Base-by-base conservation (phyloP, 805 yeast genomes). In the Ogataea neopini region DNA sequence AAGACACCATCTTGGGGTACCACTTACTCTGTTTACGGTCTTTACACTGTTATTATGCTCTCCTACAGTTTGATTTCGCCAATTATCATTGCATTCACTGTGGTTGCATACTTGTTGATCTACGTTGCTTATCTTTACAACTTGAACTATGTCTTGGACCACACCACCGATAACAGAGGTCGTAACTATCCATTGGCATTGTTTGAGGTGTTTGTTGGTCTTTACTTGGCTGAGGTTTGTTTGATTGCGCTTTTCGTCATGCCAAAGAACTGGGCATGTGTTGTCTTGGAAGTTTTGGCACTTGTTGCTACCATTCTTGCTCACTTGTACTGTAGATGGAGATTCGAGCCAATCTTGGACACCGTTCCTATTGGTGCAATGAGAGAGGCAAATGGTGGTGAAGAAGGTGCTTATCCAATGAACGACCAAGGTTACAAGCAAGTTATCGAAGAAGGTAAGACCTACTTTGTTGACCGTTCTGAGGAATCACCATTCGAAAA, bases 31-130 rank as follows among this genome's bases (percentile, higher is more conserved):
- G 72, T 76, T 9, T 84, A 83, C 65, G 86, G 90, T 55, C 74
- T 89, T 51, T 72, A 90, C 70, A 80, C 83, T 8, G 83, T 87
- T 29, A 84, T 94, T 57, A 76, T 81, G 57, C 62, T 91, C 44
- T 76, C 83, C 48, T 92, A 92, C 68, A 73, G 96, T 1, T 77
- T 90, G 40, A 88, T 92, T 61, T 73, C 91, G 4, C 94, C 95
- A 48, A 72, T 86, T 48, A 73, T 87, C 39, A 67, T 86, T 59
- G 81, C 83, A 3, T 87, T 87, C 61, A 74, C 86, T n/a, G 70
- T 79, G 2, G 60, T 83, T 57, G 79, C 87, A 0, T 72, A 82
- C 52, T 59, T 72, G 39, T 68, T 84, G 60, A 67, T 82, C 44
- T 84, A 81, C 60, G 52, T 82, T 59, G 88, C 89, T 2, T 80